Base-by-base conservation (phyloP, 768 basidiomycete genomes). In the Leccinum pellstonianum region DNA sequence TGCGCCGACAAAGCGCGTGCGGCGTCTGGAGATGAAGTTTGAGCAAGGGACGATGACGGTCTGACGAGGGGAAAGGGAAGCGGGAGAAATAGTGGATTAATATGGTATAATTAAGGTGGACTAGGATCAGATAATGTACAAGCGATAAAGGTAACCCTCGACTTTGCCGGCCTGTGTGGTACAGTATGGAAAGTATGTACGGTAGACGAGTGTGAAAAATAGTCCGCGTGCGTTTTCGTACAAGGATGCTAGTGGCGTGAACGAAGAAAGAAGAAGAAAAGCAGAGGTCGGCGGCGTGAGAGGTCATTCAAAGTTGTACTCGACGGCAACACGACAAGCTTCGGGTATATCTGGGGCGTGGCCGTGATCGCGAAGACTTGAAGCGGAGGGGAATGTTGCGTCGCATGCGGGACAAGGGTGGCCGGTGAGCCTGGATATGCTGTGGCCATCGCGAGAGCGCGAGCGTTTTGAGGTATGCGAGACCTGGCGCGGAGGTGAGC, bases 401-500 rank as follows among this genome's bases (percentile, higher is more conserved):
- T 91, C 88, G 68, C 89, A 91, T 9, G 89, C 90, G 27, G 90
- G 83, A 78, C 89, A 91, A 2, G 87, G 80, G 68, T 86, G 83
- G 53, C 80, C 79, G 38, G 78, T 75, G 50, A 85, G 75, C 47
- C 67, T 64, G 23, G 71, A 72, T 52, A 75, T 71, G 57, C 75
- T 69, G 64, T 68, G 76, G 63, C 70, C 78, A 64, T 71, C 73
- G 63, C 64, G 74, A 21, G 75, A 79, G 53, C 83, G 82, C 31
- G 85, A 84, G 56, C 84, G 81, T 75, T 86, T 87, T 47, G 84
- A 82, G 9, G 77, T 73, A 57, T 81, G 83, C 9, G 84, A 84
- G 54, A 77, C 68, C 83, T 84, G 66, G 1, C 9, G 23, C 3
- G 23, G 54, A 49, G 29, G 64, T 68, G 64, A 74, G 67, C 23